phyloP scores from a whole-genome alignment of 306 rosid genomes.

The Fragaria iinumae region DNA sequence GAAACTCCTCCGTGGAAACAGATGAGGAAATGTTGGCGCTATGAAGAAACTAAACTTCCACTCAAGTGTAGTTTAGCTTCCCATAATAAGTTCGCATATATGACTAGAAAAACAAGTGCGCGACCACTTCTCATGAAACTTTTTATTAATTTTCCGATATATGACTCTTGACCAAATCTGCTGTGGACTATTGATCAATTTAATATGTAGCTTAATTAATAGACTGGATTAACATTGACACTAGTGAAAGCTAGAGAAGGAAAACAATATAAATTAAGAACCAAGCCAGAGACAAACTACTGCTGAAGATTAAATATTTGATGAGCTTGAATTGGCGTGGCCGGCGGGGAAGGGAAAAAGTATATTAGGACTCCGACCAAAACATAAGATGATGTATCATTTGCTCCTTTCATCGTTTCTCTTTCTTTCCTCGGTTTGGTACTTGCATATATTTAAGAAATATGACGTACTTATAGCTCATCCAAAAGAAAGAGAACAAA shows the following conservation, averaged over 20 bases:
- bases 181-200: not conserved
- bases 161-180: not conserved
- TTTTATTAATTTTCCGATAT: not conserved
- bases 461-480: not conserved
- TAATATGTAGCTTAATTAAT: not conserved
- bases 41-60: too few species aligned
- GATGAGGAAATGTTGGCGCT: too few species aligned
- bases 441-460: not conserved
- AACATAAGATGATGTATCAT: not conserved
- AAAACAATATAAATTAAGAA: not conserved
- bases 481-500: too few species aligned
- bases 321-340: not conserved
- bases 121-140: too few species aligned
- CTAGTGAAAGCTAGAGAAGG: not conserved
- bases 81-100: not conserved
- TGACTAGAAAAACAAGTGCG: not conserved
- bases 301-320: constrained; percentile 1
- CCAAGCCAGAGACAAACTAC: not conserved
- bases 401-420: not conserved
- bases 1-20: too few species aligned
- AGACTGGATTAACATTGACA: not conserved
- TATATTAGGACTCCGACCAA: not conserved
- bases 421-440: not conserved
- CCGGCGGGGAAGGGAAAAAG: not conserved
- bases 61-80: too few species aligned